Conservation (phyloP, 495 filamentous ascomycete species). For the Penicillium maclennaniae region DNA sequence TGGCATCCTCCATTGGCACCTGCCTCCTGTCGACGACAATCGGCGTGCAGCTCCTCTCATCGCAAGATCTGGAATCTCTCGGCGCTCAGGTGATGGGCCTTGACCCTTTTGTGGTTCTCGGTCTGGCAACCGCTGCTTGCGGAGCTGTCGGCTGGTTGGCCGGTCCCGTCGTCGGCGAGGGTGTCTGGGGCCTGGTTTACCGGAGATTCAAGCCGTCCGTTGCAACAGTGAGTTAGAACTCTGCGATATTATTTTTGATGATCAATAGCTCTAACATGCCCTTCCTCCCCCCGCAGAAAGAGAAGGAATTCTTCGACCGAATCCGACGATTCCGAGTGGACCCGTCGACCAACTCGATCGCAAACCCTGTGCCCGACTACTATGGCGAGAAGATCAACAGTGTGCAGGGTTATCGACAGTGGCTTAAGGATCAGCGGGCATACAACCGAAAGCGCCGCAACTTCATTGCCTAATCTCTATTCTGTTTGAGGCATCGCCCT, state of each 20-base stretch:
- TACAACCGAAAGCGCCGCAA: constrained; percentile 86
- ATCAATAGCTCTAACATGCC: neutral
- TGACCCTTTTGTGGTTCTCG: constrained; percentile 82
- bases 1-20: constrained; percentile 66
- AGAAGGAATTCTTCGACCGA: constrained; percentile 83
- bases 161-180: constrained; percentile 75
- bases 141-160: constrained; percentile 79
- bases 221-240: constrained; percentile 50
- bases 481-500: constrained; percentile 5
- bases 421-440: constrained; percentile 96
- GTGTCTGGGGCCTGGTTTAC: constrained; percentile 68
- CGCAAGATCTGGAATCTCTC: constrained; percentile 63
- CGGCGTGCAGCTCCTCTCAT: constrained; percentile 61
- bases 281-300: constrained; percentile 57
- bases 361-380: constrained; percentile 71
- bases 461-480: constrained; percentile 41
- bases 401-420: constrained; percentile 83
- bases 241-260: neutral
- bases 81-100: constrained; percentile 67
- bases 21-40: constrained; percentile 52
- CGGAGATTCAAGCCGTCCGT: constrained; percentile 63
- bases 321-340: constrained; percentile 90
- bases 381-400: constrained; percentile 91
- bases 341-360: constrained; percentile 62
- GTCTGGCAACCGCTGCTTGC: constrained; percentile 66